phyloP scores from a whole-genome alignment of 208 protist genomes.

The Trypanosoma brucei region DNA sequence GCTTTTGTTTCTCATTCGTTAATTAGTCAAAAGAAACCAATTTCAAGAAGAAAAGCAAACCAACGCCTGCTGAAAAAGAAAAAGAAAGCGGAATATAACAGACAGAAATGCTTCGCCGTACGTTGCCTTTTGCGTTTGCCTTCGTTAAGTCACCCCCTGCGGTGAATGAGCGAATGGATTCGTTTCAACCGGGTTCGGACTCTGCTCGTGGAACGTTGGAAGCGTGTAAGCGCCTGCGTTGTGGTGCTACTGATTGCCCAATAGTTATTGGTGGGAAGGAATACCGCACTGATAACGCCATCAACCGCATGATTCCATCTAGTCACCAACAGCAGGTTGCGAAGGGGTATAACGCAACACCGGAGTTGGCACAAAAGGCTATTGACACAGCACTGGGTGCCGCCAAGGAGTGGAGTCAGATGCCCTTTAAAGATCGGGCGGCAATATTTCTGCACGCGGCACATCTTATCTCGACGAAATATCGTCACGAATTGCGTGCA shows the following conservation, averaged over 20 bases:
- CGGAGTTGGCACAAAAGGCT: slow-evolving; percentile 83
- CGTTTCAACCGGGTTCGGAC: slow-evolving; percentile 75
- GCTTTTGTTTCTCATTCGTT: background rate
- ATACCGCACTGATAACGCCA: slow-evolving; percentile 62
- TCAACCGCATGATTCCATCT: slow-evolving; percentile 65
- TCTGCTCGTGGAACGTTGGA: slow-evolving; percentile 52
- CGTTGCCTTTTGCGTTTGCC: slow-evolving; percentile 50
- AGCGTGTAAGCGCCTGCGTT: slow-evolving; percentile 66
- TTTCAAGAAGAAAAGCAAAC: too few relatives aligned
- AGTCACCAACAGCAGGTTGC: slow-evolving; percentile 78
- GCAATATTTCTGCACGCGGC: slow-evolving; percentile 94
- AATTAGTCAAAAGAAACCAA: background rate
- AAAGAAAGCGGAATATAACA: slow-evolving; percentile 4
- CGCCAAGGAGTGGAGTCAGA: slow-evolving; percentile 61
- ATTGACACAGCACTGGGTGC: slow-evolving; percentile 84
- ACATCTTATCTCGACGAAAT: slow-evolving; percentile 86
- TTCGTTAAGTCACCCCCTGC: slow-evolving; percentile 56
- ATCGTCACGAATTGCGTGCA: slow-evolving; percentile 82
- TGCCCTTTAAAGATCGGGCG: slow-evolving; percentile 87
- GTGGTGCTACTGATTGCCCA: slow-evolving; percentile 70
- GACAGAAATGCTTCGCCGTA: slow-evolving; percentile 67
- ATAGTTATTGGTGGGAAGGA: slow-evolving; percentile 89
- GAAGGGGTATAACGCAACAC: slow-evolving; percentile 79
- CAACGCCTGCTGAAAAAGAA: slow-evolving; percentile 1
- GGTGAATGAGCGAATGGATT: slow-evolving; percentile 85